phyloP scores from a whole-genome alignment of 345 rosid species.

The Punica granatum region DNA sequence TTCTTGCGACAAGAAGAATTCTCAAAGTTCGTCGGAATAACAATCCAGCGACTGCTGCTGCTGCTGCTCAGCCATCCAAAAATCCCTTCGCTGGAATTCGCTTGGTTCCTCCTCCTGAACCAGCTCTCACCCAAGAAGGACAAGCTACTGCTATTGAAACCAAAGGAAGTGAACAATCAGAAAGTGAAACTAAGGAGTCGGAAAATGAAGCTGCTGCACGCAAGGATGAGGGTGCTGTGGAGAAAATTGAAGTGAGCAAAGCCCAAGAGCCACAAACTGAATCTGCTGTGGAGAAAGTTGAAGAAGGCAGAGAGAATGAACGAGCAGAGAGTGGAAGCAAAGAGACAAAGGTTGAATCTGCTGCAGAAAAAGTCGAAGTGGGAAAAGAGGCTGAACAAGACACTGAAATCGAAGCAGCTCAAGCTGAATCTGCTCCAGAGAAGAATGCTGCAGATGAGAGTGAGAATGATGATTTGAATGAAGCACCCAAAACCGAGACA shows the following conservation, averaged over 20 bases:
- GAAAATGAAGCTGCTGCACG: constrained; percentile 17
- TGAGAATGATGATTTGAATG: constrained; percentile 20
- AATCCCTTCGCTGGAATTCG: constrained; percentile 86
- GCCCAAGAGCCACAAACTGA: neutral
- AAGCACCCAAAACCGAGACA: constrained; percentile 29
- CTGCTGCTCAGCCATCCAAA: constrained; percentile 22
- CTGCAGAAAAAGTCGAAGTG: constrained; percentile 12
- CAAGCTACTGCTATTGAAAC: neutral
- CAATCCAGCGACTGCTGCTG: constrained; percentile 32
- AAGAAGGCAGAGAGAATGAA: constrained; percentile 5
- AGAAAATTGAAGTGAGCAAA: neutral
- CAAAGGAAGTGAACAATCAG: constrained; percentile 1
- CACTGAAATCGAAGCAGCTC: constrained; percentile 3
- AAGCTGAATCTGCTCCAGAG: constrained; percentile 9
- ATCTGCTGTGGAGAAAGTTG: constrained; percentile 1
- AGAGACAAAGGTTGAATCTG: constrained; percentile 25
- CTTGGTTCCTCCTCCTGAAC: constrained; percentile 41
- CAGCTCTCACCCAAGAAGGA: constrained; percentile 10
- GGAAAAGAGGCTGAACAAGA: constrained; percentile 17
- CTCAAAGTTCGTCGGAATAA: constrained; percentile 64
- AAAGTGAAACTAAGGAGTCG: constrained; percentile 1
- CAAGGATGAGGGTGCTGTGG: neutral
- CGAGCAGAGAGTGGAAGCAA: neutral
- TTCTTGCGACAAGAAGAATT: constrained; percentile 72
- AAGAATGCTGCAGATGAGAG: constrained; percentile 12